phyloP scores from a whole-genome alignment of 2,329 filamentous ascomycete species.

The Nemania sp. region DNA sequence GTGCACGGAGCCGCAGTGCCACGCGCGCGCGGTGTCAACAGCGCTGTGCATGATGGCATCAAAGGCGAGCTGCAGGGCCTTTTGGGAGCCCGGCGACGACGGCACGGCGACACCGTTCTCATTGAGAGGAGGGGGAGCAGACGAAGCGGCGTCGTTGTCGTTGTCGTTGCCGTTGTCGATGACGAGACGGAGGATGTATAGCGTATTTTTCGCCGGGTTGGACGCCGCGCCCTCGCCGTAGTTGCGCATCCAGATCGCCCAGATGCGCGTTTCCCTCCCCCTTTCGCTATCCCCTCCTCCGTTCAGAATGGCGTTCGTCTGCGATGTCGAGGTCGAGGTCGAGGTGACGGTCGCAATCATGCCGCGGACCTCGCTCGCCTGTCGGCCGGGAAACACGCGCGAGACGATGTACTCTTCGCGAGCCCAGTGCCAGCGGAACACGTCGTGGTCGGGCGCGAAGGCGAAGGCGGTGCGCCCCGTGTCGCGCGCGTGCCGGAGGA shows the following conservation, averaged over 20 bases:
- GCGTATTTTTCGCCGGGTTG: slow-evolving; percentile 61
- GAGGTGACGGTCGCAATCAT: slow-evolving; percentile 49
- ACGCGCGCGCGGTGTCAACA: slow-evolving; percentile 70
- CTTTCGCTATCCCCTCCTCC: slow-evolving; percentile 34
- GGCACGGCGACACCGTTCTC: slow-evolving; percentile 24
- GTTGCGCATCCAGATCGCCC: slow-evolving; percentile 73
- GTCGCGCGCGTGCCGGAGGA: slow-evolving; percentile 47
- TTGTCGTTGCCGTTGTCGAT: no score
- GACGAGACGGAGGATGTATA: slow-evolving; percentile 72
- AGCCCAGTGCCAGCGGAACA: slow-evolving; percentile 76
- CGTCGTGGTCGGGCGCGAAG: slow-evolving; percentile 68
- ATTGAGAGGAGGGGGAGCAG: neutral
- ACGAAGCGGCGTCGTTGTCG: no score
- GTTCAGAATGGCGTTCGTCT: neutral
- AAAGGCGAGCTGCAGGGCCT: slow-evolving; percentile 57
- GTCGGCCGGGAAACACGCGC: slow-evolving; percentile 55
- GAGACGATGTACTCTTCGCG: slow-evolving; percentile 79
- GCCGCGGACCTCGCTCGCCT: slow-evolving; percentile 66
- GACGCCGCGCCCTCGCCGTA: slow-evolving; percentile 60
- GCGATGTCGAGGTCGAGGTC: no score
- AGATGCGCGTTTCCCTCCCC: slow-evolving; percentile 55
- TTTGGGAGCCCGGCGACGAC: neutral
- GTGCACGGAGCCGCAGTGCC: slow-evolving; percentile 72
- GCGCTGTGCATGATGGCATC: slow-evolving; percentile 68
- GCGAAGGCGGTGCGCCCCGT: slow-evolving; percentile 61